Evolutionary conservation across 2,329 filamentous ascomycete genomes (phyloP).

Genomic region (Elsinoe fawcettii): DNA sequence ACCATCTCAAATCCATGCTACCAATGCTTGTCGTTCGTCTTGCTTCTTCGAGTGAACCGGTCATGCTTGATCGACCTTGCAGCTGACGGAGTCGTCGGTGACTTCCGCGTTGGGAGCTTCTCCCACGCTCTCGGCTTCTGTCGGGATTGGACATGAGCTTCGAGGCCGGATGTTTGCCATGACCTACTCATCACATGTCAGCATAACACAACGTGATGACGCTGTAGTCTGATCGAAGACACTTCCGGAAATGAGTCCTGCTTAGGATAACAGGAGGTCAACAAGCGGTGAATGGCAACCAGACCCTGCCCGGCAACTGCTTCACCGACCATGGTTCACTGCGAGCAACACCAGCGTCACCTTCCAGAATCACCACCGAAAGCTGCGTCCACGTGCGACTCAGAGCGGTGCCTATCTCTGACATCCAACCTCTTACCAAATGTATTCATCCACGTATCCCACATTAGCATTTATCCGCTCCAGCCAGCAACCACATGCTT

Average conservation of each 20-base stretch:
- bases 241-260: not conserved
- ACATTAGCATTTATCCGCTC: not conserved
- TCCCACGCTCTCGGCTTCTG: not conserved
- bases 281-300: not conserved
- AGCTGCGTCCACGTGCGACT: not conserved
- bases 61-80: conserved; percentile 2
- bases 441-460: not conserved
- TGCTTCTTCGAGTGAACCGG: not conserved
- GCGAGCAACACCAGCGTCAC: not conserved
- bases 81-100: conserved; percentile 2
- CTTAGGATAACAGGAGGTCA: not conserved
- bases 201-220: not conserved
- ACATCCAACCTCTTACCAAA: conserved; percentile 9
- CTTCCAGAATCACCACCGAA: not conserved
- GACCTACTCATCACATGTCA: not conserved
- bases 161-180: not conserved
- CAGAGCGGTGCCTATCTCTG: not conserved
- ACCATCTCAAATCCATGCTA: not conserved
- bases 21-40: not conserved
- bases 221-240: not conserved
- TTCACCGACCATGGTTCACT: conserved; percentile 4
- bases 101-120: not conserved
- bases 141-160: not conserved
- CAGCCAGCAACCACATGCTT: not conserved
- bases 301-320: not conserved